Evolutionary conservation across 768 basidiomycete species (phyloP), one percentile per base, ranked within the genome.

Genomic region (Hygrophorus pudorinus): DNA sequence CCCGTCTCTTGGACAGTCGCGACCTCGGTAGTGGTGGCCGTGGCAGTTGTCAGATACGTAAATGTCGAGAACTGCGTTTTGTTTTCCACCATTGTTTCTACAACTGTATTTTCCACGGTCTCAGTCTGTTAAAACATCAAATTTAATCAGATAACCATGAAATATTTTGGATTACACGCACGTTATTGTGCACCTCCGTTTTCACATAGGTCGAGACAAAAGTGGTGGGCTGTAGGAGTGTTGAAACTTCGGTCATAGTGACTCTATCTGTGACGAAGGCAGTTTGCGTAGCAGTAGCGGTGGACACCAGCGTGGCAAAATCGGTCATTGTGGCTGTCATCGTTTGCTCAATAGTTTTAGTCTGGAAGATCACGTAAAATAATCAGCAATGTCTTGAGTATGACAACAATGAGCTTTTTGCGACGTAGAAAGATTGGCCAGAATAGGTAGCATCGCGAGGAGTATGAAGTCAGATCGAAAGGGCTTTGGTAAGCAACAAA

Each of bases 271-370:
- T 70, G 38, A 63, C 55, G 5, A 68, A 68, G 42, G 66, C 63
- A 8, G 72, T 77, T 18, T 68, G 59, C 1, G 73, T 73, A 31
- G 65, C 62, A 7, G 70, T 73, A 6, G 63, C 62, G 7, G 71
- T 73, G n/a, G 71, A 69, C 41, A 75, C 38, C 48, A 71, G 67
- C 17, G 78, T 79, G 46, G 68, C 59, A 48, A 73, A 60, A 51
- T 73, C 62, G 38, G 70, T 67, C 53, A 69, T 58, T 12, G 76
- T 77, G 28, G 73, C 65, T 1, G 78, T 78, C 51, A 75, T 45
- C 2, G 78, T 81, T 56, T 74, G 65, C 52, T 72, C 60, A 42
- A 79, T 59, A 3, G 79, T 81, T 65, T 72, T 61, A 31, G 80
- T 82, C 75, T 79, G 50, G 16, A 48, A 6, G 34, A 40, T 29